Evolutionary conservation across 1,139 yeast genomes (phyloP), one percentile per base, ranked within the genome.

Genomic region (Blastobotrys niveus): DNA sequence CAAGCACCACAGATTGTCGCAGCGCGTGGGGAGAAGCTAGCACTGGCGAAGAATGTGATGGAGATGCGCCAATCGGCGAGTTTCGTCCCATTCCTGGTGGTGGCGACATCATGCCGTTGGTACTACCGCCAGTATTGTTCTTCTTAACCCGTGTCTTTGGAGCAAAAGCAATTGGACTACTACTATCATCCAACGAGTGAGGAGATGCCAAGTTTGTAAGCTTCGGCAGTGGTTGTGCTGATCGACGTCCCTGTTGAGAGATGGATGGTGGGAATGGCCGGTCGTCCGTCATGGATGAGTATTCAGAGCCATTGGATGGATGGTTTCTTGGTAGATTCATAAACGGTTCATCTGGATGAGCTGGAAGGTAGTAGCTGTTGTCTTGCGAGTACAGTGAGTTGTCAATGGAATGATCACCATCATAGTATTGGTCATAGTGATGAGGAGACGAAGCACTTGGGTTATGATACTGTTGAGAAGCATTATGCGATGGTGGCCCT

Each of bases 1-100:
- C 51, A 48, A 59, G 44, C n/a, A 54, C 56, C 17, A 61, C 57
- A 44, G 62, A 57, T 36, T 58, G 50, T 20, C 65, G 53, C 40
- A 63, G 45, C 24, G 55, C 60, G 27, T 57, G 57, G 7, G 67
- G 66, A 25, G 61, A 54, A 20, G 66, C 65, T 32, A 63, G 45
- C 12, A 52, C 52, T 18, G 49, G 43, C 22, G 48, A 41, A 22
- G 48, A 38, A 19, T 49, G 26, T 26, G 46, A 40, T 39, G 47
- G 40, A 20, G 29, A 20, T 18, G 14, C 15, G 8, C 7, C 8
- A 54, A 48, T 15, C 46, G 32, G n/a, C 12, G 29, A n/a, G 12
- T 29, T 18, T n/a, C 19, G 25, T 10, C 14, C 21, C 12, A 27
- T 14, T 5, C 14, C 7, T 8, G 37, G 31, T 12, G 27, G 35